Evolutionary conservation across 2,329 filamentous ascomycete genomes (phyloP).

Genomic region (Exophiala alcalophila): DNA sequence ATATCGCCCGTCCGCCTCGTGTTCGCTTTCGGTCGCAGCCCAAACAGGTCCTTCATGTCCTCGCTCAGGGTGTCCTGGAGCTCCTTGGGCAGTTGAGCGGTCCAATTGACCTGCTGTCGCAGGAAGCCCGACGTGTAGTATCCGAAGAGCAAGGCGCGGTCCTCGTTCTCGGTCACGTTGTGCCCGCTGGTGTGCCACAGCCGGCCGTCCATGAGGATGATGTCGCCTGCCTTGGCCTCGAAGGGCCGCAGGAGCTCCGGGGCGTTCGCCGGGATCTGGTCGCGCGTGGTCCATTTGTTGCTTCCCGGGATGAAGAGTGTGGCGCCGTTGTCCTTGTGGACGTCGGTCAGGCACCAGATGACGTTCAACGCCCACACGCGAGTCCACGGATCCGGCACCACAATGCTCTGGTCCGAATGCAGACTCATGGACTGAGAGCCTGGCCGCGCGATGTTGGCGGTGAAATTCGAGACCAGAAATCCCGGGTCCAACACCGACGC

Average conservation of each 20-base stretch:
- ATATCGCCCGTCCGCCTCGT: too few relatives aligned
- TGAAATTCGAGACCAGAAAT: constrained; percentile 38
- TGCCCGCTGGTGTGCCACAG: constrained; percentile 37
- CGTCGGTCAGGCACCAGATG: constrained; percentile 37
- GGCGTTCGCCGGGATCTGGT: constrained; percentile 27
- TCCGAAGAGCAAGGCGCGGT: constrained; percentile 36
- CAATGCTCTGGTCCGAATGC: constrained; percentile 37
- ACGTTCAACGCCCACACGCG: constrained; percentile 27
- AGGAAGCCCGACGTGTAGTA: constrained; percentile 36
- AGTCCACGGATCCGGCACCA: constrained; percentile 36
- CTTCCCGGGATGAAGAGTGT: constrained; percentile 24
- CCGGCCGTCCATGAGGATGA: constrained; percentile 36
- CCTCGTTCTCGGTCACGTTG: constrained; percentile 35
- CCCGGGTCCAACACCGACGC: constrained; percentile 32
- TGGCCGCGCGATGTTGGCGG: constrained; percentile 38
- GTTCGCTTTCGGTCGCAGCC: too few relatives aligned
- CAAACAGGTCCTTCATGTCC: too few relatives aligned
- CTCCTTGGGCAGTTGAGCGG: constrained; percentile 31
- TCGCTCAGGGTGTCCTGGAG: constrained; percentile 34
- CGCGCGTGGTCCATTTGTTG: constrained; percentile 8
- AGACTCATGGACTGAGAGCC: constrained; percentile 35
- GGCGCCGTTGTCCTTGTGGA: constrained; percentile 34
- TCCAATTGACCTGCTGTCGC: constrained; percentile 37
- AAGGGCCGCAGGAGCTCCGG: constrained; percentile 33
- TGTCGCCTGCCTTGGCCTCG: constrained; percentile 35